Evolutionary conservation across 2,329 filamentous ascomycete species (phyloP), one percentile per base, ranked within the genome.

Genomic region (Aspergillus glaucus): DNA sequence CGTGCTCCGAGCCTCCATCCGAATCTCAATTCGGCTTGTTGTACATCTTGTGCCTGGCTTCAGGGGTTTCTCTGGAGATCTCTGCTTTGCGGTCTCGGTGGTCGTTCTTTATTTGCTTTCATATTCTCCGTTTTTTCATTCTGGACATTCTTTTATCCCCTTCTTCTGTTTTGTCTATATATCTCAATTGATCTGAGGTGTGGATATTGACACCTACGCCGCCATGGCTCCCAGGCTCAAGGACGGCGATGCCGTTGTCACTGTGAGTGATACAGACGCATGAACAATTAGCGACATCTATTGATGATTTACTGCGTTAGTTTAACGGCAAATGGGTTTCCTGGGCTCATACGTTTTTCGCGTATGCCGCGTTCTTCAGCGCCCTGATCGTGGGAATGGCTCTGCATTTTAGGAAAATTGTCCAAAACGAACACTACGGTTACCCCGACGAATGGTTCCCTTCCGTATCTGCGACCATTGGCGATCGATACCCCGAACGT

Each of bases 371-470:
- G 49, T 97, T 97, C 65, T 56, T 95, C 55, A 89, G 88, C 65
- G 92, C 92, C 51, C 77, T 97, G 56, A 68, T 92, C 48, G 84
- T 95, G 53, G 92, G 92, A 57, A 76, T 85, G 48, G 79, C 77
- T 48, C 79, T 98, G 44, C 93, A 98, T 73, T 97, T 93, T 74
- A 81, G 87, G 65, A 98, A 98, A 76, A 98, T 98, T 59, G 93
- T 98, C 48, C 79, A 96, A 71, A 98, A 98, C 72, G 90, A 98
- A 71, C 87, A 91, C 74, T 95, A 90, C 70, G 89, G 89, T 60
- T 95, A 94, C 65, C 91, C 91, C 1, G 78, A 95, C 58, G 91
- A 96, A 76, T 96, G 91, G 91, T 95, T 95, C 64, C 91, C 91
- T 50, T 95, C 91, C 40, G 91, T 96, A 19, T 96, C 92, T 26